phyloP scores from a whole-genome alignment of 768 basidiomycete genomes.

The Erythrobasidium yunnanense region DNA sequence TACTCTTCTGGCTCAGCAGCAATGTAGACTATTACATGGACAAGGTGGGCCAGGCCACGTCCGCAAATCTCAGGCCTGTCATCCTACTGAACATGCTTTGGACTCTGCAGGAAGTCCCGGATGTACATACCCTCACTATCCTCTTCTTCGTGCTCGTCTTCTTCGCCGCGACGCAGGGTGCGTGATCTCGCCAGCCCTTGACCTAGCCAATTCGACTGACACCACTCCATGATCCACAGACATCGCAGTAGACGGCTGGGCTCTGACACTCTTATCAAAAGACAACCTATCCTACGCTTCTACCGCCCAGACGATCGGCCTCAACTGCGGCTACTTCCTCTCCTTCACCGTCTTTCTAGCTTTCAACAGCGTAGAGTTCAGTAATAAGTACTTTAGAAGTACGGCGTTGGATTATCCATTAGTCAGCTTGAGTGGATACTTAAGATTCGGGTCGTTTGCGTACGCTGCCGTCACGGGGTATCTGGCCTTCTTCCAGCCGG shows the following conservation, averaged over 20 bases:
- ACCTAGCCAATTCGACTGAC: slow-evolving; percentile 42
- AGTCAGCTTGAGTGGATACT: slow-evolving; percentile 59
- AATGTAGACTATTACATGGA: slow-evolving; percentile 63
- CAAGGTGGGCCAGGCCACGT: too few relatives aligned
- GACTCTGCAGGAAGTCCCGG: slow-evolving; percentile 58
- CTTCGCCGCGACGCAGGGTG: slow-evolving; percentile 94
- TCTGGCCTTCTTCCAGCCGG: slow-evolving; percentile 75
- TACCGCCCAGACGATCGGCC: slow-evolving; percentile 92
- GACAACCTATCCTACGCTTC: slow-evolving; percentile 93
- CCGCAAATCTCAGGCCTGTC: slow-evolving; percentile 34
- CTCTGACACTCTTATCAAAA: slow-evolving; percentile 59
- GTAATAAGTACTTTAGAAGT: slow-evolving; percentile 47
- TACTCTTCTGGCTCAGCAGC: slow-evolving; percentile 48
- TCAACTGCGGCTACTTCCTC: slow-evolving; percentile 88
- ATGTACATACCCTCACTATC: slow-evolving; percentile 64
- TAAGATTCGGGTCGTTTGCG: slow-evolving; percentile 71
- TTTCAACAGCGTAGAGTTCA: slow-evolving; percentile 85
- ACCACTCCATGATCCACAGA: slow-evolving; percentile 55
- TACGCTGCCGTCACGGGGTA: slow-evolving; percentile 79
- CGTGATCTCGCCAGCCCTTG: slow-evolving; percentile 29
- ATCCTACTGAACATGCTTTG: slow-evolving; percentile 11
- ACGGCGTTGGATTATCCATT: slow-evolving; percentile 43
- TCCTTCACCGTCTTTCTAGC: slow-evolving; percentile 93
- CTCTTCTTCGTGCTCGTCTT: slow-evolving; percentile 82
- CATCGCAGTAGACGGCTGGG: slow-evolving; percentile 82